Base-by-base conservation (phyloP, 177 flowering plant species). In the Viscum album region DNA sequence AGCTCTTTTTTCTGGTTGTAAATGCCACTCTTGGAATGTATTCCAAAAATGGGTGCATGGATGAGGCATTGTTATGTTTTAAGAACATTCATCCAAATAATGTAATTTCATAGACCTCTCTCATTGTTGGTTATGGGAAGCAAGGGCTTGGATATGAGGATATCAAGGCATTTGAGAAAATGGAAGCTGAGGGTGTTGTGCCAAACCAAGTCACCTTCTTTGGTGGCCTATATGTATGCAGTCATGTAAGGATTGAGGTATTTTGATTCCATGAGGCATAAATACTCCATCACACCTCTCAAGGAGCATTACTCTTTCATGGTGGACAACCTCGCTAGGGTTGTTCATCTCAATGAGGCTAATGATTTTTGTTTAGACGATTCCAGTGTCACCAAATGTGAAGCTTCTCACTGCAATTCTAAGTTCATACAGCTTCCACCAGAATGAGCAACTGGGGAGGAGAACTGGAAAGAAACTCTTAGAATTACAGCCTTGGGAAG, bases 231-330 rank as follows among this genome's bases (percentile, higher is more conserved):
- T 75, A 68, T 70, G 84, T 84, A 28, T 83, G 86, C 66, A 78
- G 81, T 60, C 86, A 83, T 75, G 71, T 70, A 79, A 75, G 83
- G 84, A 31, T 68, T 77, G 79, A 72, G 52, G 39, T 63, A 12
- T 34, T 83, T 79, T 69, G 65, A 78, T 37, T 41, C 66, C 60
- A 81, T 83, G 85, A 52, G 63, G 31, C 68, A 72, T 17, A 68
- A 39, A 34, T 78, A 81, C 71, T 56, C 47, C 52, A 69, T 81
- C 34, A 59, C 69, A n/a, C 83, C 85, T 60, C 61, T 54, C 66
- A 72, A 77, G 74, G 82, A 79, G 69, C 85, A 83, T 66, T 83
- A 83, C 58, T 78, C 83, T 23, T 81, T 81, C 76, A 75, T 81
- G 81, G 81, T 81, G 41, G 82, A 83, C 73, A 71, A 78, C 36